phyloP scores from a whole-genome alignment of 306 rosid genomes.

The Hippophae rhamnoides region DNA sequence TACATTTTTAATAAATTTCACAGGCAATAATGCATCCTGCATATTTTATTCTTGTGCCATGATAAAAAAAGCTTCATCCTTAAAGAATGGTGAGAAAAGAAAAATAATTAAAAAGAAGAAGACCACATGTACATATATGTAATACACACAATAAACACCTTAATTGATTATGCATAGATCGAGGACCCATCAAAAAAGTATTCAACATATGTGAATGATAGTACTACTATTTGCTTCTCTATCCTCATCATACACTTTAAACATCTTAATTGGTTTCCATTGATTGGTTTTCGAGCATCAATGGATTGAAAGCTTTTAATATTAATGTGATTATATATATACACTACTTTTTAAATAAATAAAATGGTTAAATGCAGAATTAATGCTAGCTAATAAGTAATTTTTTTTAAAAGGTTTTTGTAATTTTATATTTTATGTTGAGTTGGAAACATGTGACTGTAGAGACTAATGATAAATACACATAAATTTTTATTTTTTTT shows the following conservation, averaged over 20 bases:
- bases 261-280: slow-evolving; percentile 15
- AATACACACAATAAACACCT: neutral
- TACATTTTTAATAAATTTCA: slow-evolving; percentile 9
- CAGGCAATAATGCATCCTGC: slow-evolving; percentile 14
- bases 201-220: slow-evolving; percentile 13
- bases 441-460: slow-evolving; percentile 51
- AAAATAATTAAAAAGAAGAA: neutral
- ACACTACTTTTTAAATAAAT: slow-evolving; percentile 1
- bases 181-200: slow-evolving; percentile 40
- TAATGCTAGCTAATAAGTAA: neutral
- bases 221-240: slow-evolving; percentile 7
- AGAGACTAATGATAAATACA: too few relatives aligned
- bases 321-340: slow-evolving; percentile 8
- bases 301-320: slow-evolving; percentile 16
- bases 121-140: too few relatives aligned
- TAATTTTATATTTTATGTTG: slow-evolving; percentile 1
- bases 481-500: too few relatives aligned
- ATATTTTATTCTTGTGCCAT: slow-evolving; percentile 1
- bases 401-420: neutral
- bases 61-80: neutral
- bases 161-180: slow-evolving; percentile 20
- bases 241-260: slow-evolving; percentile 29
- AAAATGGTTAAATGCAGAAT: neutral
- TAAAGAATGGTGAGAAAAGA: slow-evolving; percentile 4
- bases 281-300: slow-evolving; percentile 19